Base-by-base conservation (phyloP, 108 stramenopile genomes). In the Cylindrotheca fusiformis region DNA sequence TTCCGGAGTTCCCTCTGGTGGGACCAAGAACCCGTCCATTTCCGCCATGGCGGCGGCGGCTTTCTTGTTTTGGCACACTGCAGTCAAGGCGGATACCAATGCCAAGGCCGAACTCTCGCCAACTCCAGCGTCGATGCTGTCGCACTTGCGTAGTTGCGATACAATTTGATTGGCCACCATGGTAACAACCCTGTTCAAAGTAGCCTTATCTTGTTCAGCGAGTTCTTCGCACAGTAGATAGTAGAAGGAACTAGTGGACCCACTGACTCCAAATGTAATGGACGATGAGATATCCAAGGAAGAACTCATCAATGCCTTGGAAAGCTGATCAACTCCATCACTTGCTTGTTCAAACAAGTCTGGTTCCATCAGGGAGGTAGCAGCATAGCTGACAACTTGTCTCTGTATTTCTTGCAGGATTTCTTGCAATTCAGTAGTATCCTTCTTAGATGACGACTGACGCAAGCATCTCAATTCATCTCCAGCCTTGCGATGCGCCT, bases 311-410 rank as follows among this genome's bases (percentile, higher is more conserved):
- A 93, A 70, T 30, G 75, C 82, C 49, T 69, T 69, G 57, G 82
- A 69, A 1, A 90, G 69, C 65, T 90, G 85, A 29, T 63, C 36
- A 5, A 60, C 22, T 0, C 74, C 75, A 65, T 86, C 85, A 19
- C 60, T 52, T 4, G 72, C 86, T 17, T 74, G 74, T 60, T 83
- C 82, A 61, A 93, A 93, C 10, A 93, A 57, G 48, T 86, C 86
- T 1, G 91, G 91, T 32, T 68, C 78, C 78, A 90, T 82, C 19
- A 93, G 73, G 18, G 75, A 73, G 26, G 85, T 80, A 5, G 86
- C 84, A 3, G 88, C 80, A 66, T 93, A 93, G 61, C 74, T 84
- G 22, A 90, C 86, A 10, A 84, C 78, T 71, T 93, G 76, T 47
- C 33, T 46, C 36, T 72, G 79, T 44, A 90, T 83, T 62, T 89